phyloP scores from a whole-genome alignment of 495 filamentous ascomycete species.

The Penicillium tannophilum region DNA sequence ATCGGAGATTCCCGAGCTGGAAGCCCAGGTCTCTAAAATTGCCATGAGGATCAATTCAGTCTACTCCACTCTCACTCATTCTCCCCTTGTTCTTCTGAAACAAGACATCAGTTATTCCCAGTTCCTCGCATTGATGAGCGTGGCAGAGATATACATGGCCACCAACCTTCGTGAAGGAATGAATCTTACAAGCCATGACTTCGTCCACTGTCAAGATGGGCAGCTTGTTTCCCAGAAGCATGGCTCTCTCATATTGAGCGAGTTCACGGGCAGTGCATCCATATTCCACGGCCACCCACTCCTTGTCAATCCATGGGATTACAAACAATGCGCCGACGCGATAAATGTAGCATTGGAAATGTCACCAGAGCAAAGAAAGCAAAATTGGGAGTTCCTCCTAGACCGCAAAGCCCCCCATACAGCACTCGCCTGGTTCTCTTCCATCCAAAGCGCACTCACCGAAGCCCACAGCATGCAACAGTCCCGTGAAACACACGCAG shows the following conservation, averaged over 20 bases:
- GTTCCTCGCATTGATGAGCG: constrained; percentile 78
- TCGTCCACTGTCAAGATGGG: constrained; percentile 83
- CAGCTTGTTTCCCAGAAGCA: constrained; percentile 64
- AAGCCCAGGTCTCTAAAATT: constrained; percentile 80
- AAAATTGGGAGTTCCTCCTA: constrained; percentile 71
- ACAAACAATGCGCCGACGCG: constrained; percentile 74
- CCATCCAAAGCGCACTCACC: constrained; percentile 60
- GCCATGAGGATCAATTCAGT: constrained; percentile 82
- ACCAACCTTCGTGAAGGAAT: constrained; percentile 88
- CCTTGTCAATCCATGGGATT: constrained; percentile 90
- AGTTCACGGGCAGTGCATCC: constrained; percentile 88
- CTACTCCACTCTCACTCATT: constrained; percentile 79
- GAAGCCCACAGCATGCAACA: constrained; percentile 68
- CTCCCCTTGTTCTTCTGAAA: constrained; percentile 83
- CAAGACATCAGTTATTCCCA: constrained; percentile 86
- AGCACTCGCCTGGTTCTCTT: constrained; percentile 71
- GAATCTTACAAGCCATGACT: constrained; percentile 89
- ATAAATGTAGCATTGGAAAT: constrained; percentile 78
- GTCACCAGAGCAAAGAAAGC: constrained; percentile 65
- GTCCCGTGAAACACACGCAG: constrained; percentile 66
- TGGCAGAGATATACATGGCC: constrained; percentile 84
- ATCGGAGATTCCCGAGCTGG: constrained; percentile 75
- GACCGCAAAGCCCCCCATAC: constrained; percentile 70
- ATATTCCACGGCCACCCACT: constrained; percentile 71
- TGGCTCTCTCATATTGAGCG: constrained; percentile 85